Evolutionary conservation across 129 eudicot species (phyloP).

Genomic region (Kitagawia praeruptora): DNA sequence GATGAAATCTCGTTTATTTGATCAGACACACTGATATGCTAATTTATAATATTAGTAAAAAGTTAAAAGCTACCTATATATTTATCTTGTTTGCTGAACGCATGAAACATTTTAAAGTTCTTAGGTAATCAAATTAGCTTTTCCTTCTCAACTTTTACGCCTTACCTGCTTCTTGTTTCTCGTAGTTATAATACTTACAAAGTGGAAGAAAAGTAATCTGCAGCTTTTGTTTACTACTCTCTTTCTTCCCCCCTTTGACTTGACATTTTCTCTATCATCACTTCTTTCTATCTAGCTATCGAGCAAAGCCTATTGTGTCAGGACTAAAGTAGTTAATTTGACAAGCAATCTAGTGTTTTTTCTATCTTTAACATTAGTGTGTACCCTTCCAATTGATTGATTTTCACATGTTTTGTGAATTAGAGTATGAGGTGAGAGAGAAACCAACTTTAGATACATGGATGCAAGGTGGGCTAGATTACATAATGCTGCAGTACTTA

Average conservation of each 20-base stretch:
- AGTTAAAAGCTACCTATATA: not conserved
- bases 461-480: slow-evolving; percentile 95
- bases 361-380: not conserved
- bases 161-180: not conserved
- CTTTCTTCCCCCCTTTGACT: not conserved
- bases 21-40: not conserved
- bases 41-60: not conserved
- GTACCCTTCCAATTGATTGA: slow-evolving; percentile 2
- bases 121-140: not conserved
- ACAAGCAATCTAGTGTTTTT: not conserved
- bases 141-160: not conserved
- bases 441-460: slow-evolving; percentile 70
- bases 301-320: not conserved
- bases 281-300: not conserved
- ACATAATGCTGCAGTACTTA: slow-evolving; percentile 78
- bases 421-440: slow-evolving; percentile 90
- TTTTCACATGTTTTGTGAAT: slow-evolving; percentile 8
- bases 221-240: not conserved
- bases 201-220: not conserved
- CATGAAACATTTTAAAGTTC: not conserved
- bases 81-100: not conserved
- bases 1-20: not conserved
- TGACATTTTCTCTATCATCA: not conserved
- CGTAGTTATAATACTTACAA: not conserved
- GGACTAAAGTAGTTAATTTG: not conserved